These are phyloP conservation scores for Talaromyces albobiverticillius DNA, from an alignment of 2,329 filamentous ascomycete species.

Conservation along the genomic window DNA sequence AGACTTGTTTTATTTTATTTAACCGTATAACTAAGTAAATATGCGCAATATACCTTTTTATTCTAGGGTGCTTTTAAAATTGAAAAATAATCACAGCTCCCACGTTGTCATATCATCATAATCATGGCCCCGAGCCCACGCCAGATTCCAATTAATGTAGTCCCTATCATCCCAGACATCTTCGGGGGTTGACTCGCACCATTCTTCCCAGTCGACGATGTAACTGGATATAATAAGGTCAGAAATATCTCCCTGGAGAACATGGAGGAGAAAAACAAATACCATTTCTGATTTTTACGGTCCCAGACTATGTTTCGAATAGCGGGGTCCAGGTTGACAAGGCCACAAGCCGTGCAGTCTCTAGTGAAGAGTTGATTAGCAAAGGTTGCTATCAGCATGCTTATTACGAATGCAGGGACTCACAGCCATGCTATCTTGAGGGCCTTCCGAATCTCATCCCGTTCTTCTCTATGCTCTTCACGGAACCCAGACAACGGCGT, in stretches of 20 bases:
- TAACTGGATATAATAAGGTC: neutral
- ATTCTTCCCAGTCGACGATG: neutral
- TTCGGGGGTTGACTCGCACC: neutral
- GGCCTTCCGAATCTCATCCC: neutral
- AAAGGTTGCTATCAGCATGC: too few relatives aligned
- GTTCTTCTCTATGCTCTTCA: neutral
- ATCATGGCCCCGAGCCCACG: neutral
- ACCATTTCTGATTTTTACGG: neutral
- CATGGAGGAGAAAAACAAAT: neutral
- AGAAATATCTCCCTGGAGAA: neutral
- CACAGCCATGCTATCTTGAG: neutral
- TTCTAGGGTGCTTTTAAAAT: too few relatives aligned
- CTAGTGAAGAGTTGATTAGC: neutral
- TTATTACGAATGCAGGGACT: neutral
- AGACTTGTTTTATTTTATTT: too few relatives aligned
- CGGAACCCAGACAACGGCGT: neutral
- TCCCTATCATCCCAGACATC: neutral
- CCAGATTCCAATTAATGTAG: neutral
- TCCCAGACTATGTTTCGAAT: neutral
- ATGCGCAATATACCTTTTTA: too few relatives aligned
- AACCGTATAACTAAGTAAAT: too few relatives aligned
- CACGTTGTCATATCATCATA: neutral
- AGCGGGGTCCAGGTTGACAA: neutral
- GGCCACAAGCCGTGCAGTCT: neutral
- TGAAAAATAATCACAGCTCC: neutral